A percentile compares a stretch with the other conserved stretches of the same genome.
These are phyloP conservation scores for Ambrosia artemisiifolia DNA, from an alignment of 129 eudicot species.

Conservation along the genomic window DNA sequence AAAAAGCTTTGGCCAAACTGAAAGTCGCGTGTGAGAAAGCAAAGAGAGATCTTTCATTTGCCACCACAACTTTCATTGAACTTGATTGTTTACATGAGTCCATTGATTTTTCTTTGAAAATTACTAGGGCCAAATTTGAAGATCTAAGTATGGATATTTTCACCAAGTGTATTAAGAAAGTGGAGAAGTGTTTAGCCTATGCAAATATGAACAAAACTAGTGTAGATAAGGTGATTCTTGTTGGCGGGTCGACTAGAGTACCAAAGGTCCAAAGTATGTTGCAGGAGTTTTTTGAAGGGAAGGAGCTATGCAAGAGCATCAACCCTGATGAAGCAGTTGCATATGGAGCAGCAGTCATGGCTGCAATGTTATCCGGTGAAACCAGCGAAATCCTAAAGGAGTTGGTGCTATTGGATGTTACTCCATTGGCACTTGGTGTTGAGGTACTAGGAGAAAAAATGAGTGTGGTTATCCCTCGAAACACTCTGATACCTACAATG, in stretches of 20 bases:
- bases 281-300: background rate
- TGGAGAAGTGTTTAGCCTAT: background rate
- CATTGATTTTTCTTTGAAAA: background rate
- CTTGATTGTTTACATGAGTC: background rate
- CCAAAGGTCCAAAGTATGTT: conserved; percentile 2
- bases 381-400: background rate
- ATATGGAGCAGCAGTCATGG: background rate
- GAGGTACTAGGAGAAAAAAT: background rate
- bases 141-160: background rate
- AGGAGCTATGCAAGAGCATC: background rate
- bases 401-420: background rate
- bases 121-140: conserved; percentile 2
- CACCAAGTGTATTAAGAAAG: background rate
- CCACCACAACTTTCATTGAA: background rate
- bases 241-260: conserved; percentile 4
- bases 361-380: background rate
- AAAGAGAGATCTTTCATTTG: background rate
- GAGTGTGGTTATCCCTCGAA: conserved; percentile 1
- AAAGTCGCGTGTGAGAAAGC: conserved; percentile 6
- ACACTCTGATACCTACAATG: conserved; percentile 1
- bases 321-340: conserved; percentile 7
- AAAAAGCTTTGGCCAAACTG: background rate
- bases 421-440: conserved; percentile 20
- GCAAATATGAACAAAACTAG: background rate
- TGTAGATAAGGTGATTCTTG: conserved; percentile 17